Base-by-base conservation (phyloP, 2,329 filamentous ascomycete genomes). In the Colletotrichum incanum region DNA sequence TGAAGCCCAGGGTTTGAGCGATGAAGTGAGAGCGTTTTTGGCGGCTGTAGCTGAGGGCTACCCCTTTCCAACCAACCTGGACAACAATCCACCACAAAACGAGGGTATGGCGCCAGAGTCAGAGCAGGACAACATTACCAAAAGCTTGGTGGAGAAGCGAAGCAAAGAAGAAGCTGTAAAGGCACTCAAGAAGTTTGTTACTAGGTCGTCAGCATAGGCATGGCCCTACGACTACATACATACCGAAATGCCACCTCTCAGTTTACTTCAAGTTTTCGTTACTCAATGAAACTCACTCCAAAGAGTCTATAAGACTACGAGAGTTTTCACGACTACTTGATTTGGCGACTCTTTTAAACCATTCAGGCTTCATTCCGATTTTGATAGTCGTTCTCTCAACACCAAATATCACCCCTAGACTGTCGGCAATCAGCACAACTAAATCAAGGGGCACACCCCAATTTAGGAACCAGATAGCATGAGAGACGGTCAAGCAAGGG, bases 11-110 rank as follows among this genome's bases (percentile, higher is more conserved):
- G 83, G 85, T 0, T 37, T 84, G 66, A 86, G 80, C 67, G 78
- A 79, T 0, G 81, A 83, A 71, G 79, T 89, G 3, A 80, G 81
- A 71, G 83, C 86, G 2, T 83, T 89, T 43, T 78, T 91, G 0
- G 77, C 80, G 5, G 86, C 88, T 16, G 79, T 91, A 6, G 88
- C 82, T 0, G 87, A 91, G 43, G 90, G 88, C 0, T 91, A 91
- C 77, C 86, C 89, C 1, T 92, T 92, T 72, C 89, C 89, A 0
- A 91, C 89, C 7, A 91, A 92, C 77, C 74, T 92, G 60, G 89
- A 92, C 76, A 83, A 80, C 2, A 84, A 89, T 59, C 85, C 88
- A 1, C 90, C 90, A 0, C 85, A 84, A 39, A 85, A 85, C 0
- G 86, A 85, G 54, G 89, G 86, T 0, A 90, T 91, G 89, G 88